Base-by-base conservation (phyloP, 2,329 filamentous ascomycete species). In the Chrysoporthe austroafricana region DNA sequence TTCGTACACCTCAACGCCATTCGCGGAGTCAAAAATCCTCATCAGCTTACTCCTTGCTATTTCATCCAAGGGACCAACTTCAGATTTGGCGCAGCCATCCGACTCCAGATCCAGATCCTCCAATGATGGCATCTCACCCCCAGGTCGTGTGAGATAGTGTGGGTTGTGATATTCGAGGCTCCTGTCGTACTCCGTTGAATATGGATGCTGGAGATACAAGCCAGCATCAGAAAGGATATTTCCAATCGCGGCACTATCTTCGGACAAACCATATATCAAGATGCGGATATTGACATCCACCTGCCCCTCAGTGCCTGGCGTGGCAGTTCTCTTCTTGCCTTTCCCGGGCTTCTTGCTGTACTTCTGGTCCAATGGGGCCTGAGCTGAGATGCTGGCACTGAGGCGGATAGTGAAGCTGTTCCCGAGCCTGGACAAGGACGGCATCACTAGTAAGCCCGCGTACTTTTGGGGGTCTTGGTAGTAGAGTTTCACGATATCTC, bases 11-110 rank as follows among this genome's bases (percentile, higher is more conserved):
- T 32, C 48, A 5, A 26, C 48, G n/a, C 48, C 48, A 13, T 50
- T 26, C 48, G 48, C n/a, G n/a, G 48, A n/a, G n/a, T 50, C 48
- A 50, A 52, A 52, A 52, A 52, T 14, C 48, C 21, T 52, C 21
- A 52, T 4, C 48, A 52, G 7, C 11, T 11, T 52, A 18, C 48
- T 32, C n/a, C 26, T 52, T 4, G 21, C 9, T 26, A 52, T 26
- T 52, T 52, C 48, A 32, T 32, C 48, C 3, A 52, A 52, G 48
- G 3, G 13, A 2, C 26, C 13, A 14, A 50, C 21, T 50, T 52
- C 48, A 52, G 21, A 11, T 52, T 52, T 21, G 26, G n/a, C 21
- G 48, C 9, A 21, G 48, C 3, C 11, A 52, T 26, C 8, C 3
- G 21, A 26, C n/a, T 21, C 48, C 21, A 52, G 8, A 26, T 32